Conservation (phyloP, 2,329 filamentous ascomycete genomes). For the Hymenoscyphus salicellus region DNA sequence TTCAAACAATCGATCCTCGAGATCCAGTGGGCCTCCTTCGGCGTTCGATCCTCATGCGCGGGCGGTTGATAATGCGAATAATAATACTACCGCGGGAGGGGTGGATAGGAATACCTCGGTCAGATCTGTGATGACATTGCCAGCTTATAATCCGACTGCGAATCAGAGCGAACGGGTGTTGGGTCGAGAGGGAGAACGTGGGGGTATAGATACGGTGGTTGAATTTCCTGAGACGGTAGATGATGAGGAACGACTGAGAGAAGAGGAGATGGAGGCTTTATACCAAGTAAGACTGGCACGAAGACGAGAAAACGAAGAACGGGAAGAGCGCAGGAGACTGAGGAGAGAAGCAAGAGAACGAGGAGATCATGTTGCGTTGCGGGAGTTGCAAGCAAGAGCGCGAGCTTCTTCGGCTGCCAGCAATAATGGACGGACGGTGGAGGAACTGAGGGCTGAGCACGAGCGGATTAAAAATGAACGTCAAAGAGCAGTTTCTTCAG, state of each 20-base stretch:
- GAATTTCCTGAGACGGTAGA: slow-evolving; percentile 79
- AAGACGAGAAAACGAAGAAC: slow-evolving; percentile 70
- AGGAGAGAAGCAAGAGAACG: slow-evolving; percentile 69
- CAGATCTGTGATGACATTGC: slow-evolving; percentile 90
- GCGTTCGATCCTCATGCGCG: slow-evolving; percentile 13
- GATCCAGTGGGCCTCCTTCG: slow-evolving; percentile 15
- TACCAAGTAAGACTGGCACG: slow-evolving; percentile 84
- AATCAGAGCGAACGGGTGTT: slow-evolving; percentile 77
- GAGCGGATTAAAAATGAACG: slow-evolving; percentile 57
- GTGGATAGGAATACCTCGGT: slow-evolving; percentile 83
- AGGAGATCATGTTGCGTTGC: slow-evolving; percentile 68
- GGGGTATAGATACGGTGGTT: slow-evolving; percentile 84
- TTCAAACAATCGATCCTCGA: slow-evolving; percentile 24
- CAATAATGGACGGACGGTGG: slow-evolving; percentile 47
- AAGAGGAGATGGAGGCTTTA: slow-evolving; percentile 87
- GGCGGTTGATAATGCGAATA: background rate
- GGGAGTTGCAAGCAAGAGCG: slow-evolving; percentile 56
- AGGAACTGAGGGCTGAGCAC: slow-evolving; percentile 56
- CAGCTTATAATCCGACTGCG: slow-evolving; percentile 73
- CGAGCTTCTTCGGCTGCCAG: slow-evolving; percentile 41
- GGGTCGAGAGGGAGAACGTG: slow-evolving; percentile 85
- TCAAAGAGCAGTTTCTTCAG: slow-evolving; percentile 67
- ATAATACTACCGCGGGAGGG: slow-evolving; percentile 30
- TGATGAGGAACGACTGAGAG: slow-evolving; percentile 72
- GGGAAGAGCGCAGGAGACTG: slow-evolving; percentile 69